Conservation (phyloP, 257 asterid species). For the Linaria vulgaris region DNA sequence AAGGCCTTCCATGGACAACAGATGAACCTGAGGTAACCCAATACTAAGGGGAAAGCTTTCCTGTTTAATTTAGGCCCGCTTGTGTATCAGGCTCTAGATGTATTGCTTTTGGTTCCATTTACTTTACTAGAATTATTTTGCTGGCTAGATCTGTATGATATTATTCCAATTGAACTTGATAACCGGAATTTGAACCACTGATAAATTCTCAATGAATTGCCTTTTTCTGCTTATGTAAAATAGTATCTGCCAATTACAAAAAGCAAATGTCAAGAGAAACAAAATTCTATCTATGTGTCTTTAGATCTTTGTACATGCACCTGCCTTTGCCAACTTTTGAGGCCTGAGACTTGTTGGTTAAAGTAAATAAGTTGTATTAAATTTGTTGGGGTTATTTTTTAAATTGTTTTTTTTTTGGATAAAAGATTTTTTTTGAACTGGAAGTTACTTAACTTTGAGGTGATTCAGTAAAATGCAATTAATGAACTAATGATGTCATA, state of each 20-base stretch:
- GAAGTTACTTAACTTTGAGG: no score
- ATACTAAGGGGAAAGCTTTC: not conserved
- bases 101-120: not conserved
- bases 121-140: no score
- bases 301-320: not conserved
- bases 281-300: not conserved
- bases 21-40: conserved; percentile 90
- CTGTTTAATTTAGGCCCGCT: conserved; percentile 5
- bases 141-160: not conserved
- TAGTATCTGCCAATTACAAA: not conserved
- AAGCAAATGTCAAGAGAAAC: not conserved
- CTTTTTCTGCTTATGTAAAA: not conserved
- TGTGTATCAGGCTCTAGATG: not conserved
- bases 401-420: no score
- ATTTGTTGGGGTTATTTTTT: no score
- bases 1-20: conserved; percentile 97
- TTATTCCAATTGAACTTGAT: not conserved
- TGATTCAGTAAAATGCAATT: no score
- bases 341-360: not conserved
- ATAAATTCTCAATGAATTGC: not conserved
- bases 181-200: not conserved
- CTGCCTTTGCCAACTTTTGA: not conserved
- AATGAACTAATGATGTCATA: no score
- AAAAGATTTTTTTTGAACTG: no score
- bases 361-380: no score